A percentile compares a stretch with the other conserved stretches of the same genome.
phyloP scores from a whole-genome alignment of 2,329 filamentous ascomycete genomes.

The Cladosporium sp. region DNA sequence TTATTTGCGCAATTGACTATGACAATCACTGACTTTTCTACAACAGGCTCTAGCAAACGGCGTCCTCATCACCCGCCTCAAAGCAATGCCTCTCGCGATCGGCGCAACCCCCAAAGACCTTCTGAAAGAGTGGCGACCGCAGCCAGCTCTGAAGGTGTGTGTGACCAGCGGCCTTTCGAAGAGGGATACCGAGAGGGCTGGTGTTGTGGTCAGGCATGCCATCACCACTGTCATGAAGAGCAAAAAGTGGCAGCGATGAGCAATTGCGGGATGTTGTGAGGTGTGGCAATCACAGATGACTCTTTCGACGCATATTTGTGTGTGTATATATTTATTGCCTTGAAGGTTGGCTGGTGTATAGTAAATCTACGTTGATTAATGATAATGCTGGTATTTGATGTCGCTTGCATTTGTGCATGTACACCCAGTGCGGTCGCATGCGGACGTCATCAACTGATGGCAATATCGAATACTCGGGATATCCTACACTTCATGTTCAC shows the following conservation, averaged over 20 bases:
- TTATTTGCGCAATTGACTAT: background rate
- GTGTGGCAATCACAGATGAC: background rate
- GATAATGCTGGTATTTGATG: constrained; percentile 4
- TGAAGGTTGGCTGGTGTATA: background rate
- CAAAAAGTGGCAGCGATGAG: constrained; percentile 36
- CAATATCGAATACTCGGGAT: background rate
- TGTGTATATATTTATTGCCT: background rate
- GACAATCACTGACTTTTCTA: constrained; percentile 14
- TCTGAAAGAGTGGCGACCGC: constrained; percentile 60
- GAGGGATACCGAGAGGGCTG: constrained; percentile 95
- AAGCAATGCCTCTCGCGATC: constrained; percentile 64
- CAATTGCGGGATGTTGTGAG: background rate
- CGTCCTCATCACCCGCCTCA: constrained; percentile 84
- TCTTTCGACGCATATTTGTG: background rate
- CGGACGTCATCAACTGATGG: background rate
- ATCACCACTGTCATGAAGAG: constrained; percentile 83
- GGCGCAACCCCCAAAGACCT: constrained; percentile 67
- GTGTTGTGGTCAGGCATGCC: constrained; percentile 81
- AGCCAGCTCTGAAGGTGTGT: constrained; percentile 86
- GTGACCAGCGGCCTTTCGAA: constrained; percentile 83
- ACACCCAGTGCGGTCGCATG: background rate
- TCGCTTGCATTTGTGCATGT: background rate
- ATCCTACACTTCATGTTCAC: background rate
- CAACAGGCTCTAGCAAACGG: constrained; percentile 76
- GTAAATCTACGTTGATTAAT: constrained; percentile 1